These are phyloP conservation scores for Pythium aquatile DNA, from an alignment of 352 stramenopile genomes.

Conservation along the genomic window DNA sequence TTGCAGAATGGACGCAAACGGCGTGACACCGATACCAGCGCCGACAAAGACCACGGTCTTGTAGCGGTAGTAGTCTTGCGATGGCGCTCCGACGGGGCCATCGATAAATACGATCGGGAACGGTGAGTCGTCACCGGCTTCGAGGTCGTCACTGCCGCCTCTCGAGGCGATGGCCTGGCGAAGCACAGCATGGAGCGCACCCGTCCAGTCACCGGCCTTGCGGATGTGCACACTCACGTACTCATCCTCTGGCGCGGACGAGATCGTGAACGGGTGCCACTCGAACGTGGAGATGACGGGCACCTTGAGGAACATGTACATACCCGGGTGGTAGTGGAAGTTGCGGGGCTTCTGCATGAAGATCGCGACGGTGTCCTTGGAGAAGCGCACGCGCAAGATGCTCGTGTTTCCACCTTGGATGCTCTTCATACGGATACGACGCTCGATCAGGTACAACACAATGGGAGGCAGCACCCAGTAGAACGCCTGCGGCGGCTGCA, in stretches of 20 bases:
- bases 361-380: conserved; percentile 23
- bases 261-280: conserved; percentile 93
- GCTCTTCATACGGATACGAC: conserved; percentile 52
- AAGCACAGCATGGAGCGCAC: conserved; percentile 58
- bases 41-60: conserved; percentile 73
- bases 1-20: conserved; percentile 80
- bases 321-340: conserved; percentile 73
- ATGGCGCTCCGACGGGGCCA: conserved; percentile 67
- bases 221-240: conserved; percentile 82
- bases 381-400: conserved; percentile 50
- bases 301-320: conserved; percentile 90
- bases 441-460: conserved; percentile 67
- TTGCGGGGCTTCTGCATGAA: conserved; percentile 76
- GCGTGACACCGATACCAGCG: conserved; percentile 79
- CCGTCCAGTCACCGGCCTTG: conserved; percentile 72
- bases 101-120: conserved; percentile 76
- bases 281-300: conserved; percentile 75
- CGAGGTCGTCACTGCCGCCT: conserved; percentile 51
- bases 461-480: conserved; percentile 24
- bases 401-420: conserved; percentile 36
- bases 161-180: conserved; percentile 56
- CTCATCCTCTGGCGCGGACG: conserved; percentile 78
- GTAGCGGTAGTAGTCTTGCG: conserved; percentile 75
- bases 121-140: conserved; percentile 49
- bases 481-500: conserved; percentile 41